phyloP scores from a whole-genome alignment of 805 yeast species.

The Allodekkera sacchari region DNA sequence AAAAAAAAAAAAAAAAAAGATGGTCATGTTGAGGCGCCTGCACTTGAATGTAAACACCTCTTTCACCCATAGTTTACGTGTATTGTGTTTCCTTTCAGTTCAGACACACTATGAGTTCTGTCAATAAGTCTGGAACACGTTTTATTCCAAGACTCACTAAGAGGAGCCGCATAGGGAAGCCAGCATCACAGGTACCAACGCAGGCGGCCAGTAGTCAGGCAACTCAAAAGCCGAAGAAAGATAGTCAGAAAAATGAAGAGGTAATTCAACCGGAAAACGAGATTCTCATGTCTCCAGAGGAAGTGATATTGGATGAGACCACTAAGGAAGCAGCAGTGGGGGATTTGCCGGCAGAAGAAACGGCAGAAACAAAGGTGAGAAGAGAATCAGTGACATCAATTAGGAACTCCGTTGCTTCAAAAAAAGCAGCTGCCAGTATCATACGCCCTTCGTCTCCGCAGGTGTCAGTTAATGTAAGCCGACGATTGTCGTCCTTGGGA shows the following conservation, averaged over 20 bases:
- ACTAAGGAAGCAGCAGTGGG: neutral
- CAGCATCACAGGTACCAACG: neutral
- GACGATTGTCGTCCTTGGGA: slow-evolving; percentile 17
- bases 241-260: neutral
- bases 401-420: neutral
- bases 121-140: slow-evolving; percentile 48
- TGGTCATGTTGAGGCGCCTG: neutral
- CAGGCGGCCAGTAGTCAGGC: slow-evolving; percentile 2
- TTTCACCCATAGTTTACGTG: too few species aligned
- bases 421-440: slow-evolving; percentile 2
- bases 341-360: neutral
- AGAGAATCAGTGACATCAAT: slow-evolving; percentile 4
- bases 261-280: neutral
- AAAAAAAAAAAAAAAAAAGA: slow-evolving; percentile 1
- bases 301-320: neutral
- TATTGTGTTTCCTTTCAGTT: too few species aligned
- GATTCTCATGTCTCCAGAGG: neutral
- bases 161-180: slow-evolving; percentile 12
- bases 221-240: slow-evolving; percentile 2
- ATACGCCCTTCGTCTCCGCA: slow-evolving; percentile 7
- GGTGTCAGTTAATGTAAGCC: slow-evolving; percentile 7
- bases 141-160: slow-evolving; percentile 51
- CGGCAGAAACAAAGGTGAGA: neutral
- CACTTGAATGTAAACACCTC: too few species aligned
- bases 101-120: slow-evolving; percentile 18